These are phyloP conservation scores for Scenedesmus sp. DNA, from an alignment of 163 green algal species.

Conservation along the genomic window DNA sequence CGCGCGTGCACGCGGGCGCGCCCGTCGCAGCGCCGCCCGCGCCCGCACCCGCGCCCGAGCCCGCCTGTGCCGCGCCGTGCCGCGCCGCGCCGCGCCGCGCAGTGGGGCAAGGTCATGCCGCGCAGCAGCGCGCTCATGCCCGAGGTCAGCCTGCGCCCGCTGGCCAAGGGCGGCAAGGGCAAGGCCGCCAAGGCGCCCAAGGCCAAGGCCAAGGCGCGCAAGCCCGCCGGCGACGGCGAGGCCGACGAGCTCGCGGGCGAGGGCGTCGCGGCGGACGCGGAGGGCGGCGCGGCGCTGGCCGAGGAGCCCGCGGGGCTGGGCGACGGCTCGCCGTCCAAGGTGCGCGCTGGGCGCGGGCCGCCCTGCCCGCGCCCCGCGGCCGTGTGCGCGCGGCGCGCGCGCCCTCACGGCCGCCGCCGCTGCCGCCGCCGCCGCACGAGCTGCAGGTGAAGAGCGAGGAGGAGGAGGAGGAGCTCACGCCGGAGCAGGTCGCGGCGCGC, in stretches of 20 bases:
- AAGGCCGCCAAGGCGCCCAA: not conserved
- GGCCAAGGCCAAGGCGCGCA: conserved; percentile 1
- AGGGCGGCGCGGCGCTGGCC: conserved; percentile 38
- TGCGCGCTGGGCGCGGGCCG: too few species aligned
- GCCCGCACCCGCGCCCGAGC: not conserved
- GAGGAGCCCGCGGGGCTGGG: conserved; percentile 23
- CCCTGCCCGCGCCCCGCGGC: too few species aligned
- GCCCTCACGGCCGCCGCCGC: not conserved
- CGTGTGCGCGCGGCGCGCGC: not conserved
- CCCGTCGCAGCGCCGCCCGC: not conserved
- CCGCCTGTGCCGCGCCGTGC: not conserved
- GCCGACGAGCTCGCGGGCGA: conserved; percentile 49
- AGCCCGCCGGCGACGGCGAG: conserved; percentile 53
- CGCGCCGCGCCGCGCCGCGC: not conserved
- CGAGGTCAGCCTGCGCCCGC: conserved; percentile 4
- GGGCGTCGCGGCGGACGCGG: conserved; percentile 14
- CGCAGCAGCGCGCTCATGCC: conserved; percentile 28
- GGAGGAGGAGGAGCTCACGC: conserved; percentile 25
- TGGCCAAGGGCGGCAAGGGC: too few species aligned
- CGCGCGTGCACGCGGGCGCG: not conserved
- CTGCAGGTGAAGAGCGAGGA: conserved; percentile 43
- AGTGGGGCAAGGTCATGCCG: conserved; percentile 28
- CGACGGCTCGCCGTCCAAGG: too few species aligned
- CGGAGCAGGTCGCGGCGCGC: conserved; percentile 40
- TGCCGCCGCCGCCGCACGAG: not conserved